These are phyloP conservation scores for Pythium scleroteichum DNA, from an alignment of 352 stramenopile species.

Conservation along the genomic window DNA sequence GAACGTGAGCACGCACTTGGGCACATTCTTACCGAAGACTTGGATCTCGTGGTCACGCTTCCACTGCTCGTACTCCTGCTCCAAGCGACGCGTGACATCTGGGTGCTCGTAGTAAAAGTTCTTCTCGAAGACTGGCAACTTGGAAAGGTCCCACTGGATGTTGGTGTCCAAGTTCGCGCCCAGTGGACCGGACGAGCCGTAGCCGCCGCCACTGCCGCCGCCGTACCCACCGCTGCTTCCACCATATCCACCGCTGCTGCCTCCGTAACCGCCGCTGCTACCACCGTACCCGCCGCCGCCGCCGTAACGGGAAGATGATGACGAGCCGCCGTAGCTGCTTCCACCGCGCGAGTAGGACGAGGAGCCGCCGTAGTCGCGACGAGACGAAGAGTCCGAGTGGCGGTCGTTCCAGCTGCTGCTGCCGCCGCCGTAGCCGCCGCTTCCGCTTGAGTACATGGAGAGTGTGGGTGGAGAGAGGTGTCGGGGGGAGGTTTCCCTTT, in stretches of 20 bases:
- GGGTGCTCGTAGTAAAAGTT: slow-evolving; percentile 99
- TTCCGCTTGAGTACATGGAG: slow-evolving; percentile 53
- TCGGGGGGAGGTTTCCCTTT: slow-evolving; percentile 17
- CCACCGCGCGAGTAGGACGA: slow-evolving; percentile 35
- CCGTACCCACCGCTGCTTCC: slow-evolving; percentile 29
- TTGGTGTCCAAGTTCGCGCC: slow-evolving; percentile 87
- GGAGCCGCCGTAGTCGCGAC: slow-evolving; percentile 33
- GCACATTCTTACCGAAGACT: slow-evolving; percentile 94
- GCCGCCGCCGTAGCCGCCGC: slow-evolving; percentile 25
- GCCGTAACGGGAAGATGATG: slow-evolving; percentile 38
- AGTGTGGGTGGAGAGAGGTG: background rate
- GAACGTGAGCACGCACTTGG: slow-evolving; percentile 97
- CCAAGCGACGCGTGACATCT: slow-evolving; percentile 91
- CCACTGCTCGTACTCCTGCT: slow-evolving; percentile 92
- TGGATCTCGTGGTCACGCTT: slow-evolving; percentile 94
- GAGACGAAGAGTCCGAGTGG: slow-evolving; percentile 76
- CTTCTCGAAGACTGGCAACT: slow-evolving; percentile 97
- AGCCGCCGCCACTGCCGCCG: slow-evolving; percentile 38
- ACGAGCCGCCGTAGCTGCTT: slow-evolving; percentile 37
- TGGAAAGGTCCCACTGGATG: slow-evolving; percentile 95
- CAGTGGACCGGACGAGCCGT: slow-evolving; percentile 66
- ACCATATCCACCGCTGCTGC: slow-evolving; percentile 31
- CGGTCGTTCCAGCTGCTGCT: slow-evolving; percentile 59
- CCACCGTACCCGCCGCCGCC: slow-evolving; percentile 33
- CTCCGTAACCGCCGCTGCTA: slow-evolving; percentile 37